phyloP scores from a whole-genome alignment of 305 asterid species.

The Rubia peregrina region DNA sequence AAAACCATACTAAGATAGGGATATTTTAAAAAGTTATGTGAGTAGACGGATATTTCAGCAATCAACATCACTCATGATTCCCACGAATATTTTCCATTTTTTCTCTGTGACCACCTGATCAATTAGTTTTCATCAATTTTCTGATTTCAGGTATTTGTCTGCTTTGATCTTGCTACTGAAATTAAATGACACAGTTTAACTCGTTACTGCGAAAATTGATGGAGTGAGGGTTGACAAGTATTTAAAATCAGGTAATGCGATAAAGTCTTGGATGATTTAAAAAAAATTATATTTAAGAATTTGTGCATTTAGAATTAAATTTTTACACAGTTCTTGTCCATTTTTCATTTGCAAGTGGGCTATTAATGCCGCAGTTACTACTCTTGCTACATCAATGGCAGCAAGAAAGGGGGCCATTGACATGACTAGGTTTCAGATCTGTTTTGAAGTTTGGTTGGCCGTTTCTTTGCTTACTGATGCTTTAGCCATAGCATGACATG shows the following conservation, averaged over 20 bases:
- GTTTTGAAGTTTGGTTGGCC: slow-evolving; percentile 91
- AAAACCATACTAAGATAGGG: neutral
- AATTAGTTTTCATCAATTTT: slow-evolving; percentile 8
- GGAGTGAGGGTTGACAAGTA: slow-evolving; percentile 60
- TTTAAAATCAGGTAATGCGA: slow-evolving; percentile 65
- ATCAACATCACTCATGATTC: neutral
- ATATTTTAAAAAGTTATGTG: neutral
- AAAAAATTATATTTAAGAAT: neutral
- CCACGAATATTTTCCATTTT: neutral
- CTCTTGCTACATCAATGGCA: slow-evolving; percentile 87
- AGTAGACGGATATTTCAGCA: neutral
- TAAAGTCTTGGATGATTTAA: slow-evolving; percentile 4
- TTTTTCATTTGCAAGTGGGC: slow-evolving; percentile 52
- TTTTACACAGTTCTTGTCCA: slow-evolving; percentile 11
- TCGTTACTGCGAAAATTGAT: slow-evolving; percentile 52
- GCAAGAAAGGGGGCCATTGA: slow-evolving; percentile 68
- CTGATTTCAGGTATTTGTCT: slow-evolving; percentile 55
- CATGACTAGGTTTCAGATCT: slow-evolving; percentile 89
- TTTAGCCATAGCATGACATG: slow-evolving; percentile 97
- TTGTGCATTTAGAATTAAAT: neutral
- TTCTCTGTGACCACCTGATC: slow-evolving; percentile 6
- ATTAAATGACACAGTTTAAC: slow-evolving; percentile 57
- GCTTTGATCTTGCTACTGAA: slow-evolving; percentile 77
- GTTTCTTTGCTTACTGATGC: slow-evolving; percentile 92
- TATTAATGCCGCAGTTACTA: slow-evolving; percentile 63